Evolutionary conservation across 2,329 filamentous ascomycete genomes (phyloP), one percentile per base, ranked within the genome.

Genomic region (Akanthomyces uredinophilus): DNA sequence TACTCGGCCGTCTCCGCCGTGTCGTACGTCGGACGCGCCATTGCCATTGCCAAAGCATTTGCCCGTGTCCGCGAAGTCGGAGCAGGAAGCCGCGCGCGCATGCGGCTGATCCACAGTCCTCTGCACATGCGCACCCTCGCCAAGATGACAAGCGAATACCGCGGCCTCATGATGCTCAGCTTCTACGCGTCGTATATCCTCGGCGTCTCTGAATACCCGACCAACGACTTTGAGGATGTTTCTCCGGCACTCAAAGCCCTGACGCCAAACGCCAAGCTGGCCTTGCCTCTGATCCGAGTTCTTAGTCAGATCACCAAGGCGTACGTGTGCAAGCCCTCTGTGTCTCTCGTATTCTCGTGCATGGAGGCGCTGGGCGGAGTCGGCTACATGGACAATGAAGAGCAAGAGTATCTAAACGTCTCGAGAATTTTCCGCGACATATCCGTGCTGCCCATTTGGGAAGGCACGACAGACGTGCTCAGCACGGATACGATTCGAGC

Each of bases 401-500:
- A 85, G 63, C 83, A 85, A 63, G 84, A 86, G 55, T 81, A 85
- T 43, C 76, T 90, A 62, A 92, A 91, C 68, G 75, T 91, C 4
- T 81, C 87, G 0, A 80, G 87, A 7, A 75, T 91, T 1, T 85
- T 86, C 67, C 81, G 89, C 8, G 88, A 91, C 67, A 83, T 81
- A 1, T 78, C 75, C 8, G 88, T 90, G 3, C 74, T 84, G 56
- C 80, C 83, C 16, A 90, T 91, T 54, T 90, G 87, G 86, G 87
- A 90, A 71, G 87, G 88, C 1, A 91, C 89, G 0, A 90, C 87
- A 0, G 87, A 90, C 67, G 86, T 92, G 6, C 77, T 92, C 61
- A 84, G 84, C 5, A 78, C 77, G 1, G 82, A 83, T 64, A 75
- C 81, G 18, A 64, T 82, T 16, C 70, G 80, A 22, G 78, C 79